Percentiles rank a stretch among this genome's conserved stretches.
These are phyloP conservation scores for Fragaria iinumae DNA, from an alignment of 306 rosid genomes.

Conservation along the genomic window DNA sequence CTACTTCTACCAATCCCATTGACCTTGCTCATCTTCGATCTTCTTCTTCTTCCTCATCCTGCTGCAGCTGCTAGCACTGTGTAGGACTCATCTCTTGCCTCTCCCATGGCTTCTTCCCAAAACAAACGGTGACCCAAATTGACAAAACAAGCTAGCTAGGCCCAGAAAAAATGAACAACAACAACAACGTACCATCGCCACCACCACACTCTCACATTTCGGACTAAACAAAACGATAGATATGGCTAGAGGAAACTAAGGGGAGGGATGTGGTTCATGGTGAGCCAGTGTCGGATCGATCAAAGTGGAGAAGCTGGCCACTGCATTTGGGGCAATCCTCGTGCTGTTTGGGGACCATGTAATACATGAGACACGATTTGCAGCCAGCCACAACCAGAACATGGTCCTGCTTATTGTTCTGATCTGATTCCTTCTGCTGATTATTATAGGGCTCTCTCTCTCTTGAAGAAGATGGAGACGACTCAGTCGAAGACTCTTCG, in stretches of 20 bases:
- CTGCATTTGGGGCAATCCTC: constrained; percentile 85
- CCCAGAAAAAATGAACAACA: neutral
- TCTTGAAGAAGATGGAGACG: constrained; percentile 45
- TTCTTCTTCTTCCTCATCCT: neutral
- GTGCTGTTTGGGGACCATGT: constrained; percentile 89
- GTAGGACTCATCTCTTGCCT: constrained; percentile 14
- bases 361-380: constrained; percentile 91
- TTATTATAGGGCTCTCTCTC: constrained; percentile 14
- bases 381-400: constrained; percentile 96
- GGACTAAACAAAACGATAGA: neutral
- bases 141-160: constrained; percentile 4
- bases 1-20: constrained; percentile 40
- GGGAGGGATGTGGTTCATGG: constrained; percentile 31
- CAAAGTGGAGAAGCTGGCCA: constrained; percentile 92
- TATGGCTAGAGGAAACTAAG: neutral
- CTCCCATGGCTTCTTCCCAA: constrained; percentile 9
- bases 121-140: neutral
- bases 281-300: constrained; percentile 67
- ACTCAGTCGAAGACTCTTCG: constrained; percentile 77
- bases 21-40: constrained; percentile 27
- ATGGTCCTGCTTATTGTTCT: constrained; percentile 33
- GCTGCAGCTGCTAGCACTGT: neutral
- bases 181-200: neutral
- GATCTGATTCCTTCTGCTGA: constrained; percentile 5
- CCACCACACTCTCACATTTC: constrained; percentile 11